A percentile compares a stretch with the other conserved stretches of the same genome.
Evolutionary conservation across 805 yeast genomes (phyloP).

Genomic region (Candida nemodendra): DNA sequence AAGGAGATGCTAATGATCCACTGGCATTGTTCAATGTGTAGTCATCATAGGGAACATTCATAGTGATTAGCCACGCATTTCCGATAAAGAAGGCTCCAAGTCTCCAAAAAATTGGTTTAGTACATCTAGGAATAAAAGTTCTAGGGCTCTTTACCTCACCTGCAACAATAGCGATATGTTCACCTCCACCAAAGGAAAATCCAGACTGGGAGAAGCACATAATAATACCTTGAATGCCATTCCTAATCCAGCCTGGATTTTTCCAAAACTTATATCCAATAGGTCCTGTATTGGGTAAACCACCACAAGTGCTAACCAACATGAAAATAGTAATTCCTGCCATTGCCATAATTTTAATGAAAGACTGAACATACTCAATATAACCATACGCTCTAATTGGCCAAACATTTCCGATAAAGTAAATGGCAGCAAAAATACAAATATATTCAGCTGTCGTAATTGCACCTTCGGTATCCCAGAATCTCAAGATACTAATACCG

Average conservation of each 20-base stretch:
- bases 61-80: slow-evolving; percentile 49
- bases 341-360: slow-evolving; percentile 62
- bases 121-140: slow-evolving; percentile 55
- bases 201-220: slow-evolving; percentile 55
- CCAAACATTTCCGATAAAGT: slow-evolving; percentile 34
- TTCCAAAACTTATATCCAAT: slow-evolving; percentile 53
- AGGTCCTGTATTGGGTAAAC: slow-evolving; percentile 39
- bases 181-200: slow-evolving; percentile 62
- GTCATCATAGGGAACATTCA: slow-evolving; percentile 58
- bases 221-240: slow-evolving; percentile 59
- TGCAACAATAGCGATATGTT: slow-evolving; percentile 58
- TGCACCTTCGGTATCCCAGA: slow-evolving; percentile 45
- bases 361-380: slow-evolving; percentile 40
- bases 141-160: slow-evolving; percentile 56
- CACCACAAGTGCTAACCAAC: slow-evolving; percentile 50
- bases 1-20: slow-evolving; percentile 65
- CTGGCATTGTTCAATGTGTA: slow-evolving; percentile 41
- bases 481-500: slow-evolving; percentile 59
- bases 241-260: slow-evolving; percentile 54
- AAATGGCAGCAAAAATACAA: slow-evolving; percentile 46
- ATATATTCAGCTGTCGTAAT: slow-evolving; percentile 60
- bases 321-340: slow-evolving; percentile 46
- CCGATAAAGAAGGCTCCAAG: slow-evolving; percentile 48
- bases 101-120: slow-evolving; percentile 56
- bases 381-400: slow-evolving; percentile 43